Base-by-base conservation (phyloP, 352 stramenopile genomes). In the Phytophthora brassicae region DNA sequence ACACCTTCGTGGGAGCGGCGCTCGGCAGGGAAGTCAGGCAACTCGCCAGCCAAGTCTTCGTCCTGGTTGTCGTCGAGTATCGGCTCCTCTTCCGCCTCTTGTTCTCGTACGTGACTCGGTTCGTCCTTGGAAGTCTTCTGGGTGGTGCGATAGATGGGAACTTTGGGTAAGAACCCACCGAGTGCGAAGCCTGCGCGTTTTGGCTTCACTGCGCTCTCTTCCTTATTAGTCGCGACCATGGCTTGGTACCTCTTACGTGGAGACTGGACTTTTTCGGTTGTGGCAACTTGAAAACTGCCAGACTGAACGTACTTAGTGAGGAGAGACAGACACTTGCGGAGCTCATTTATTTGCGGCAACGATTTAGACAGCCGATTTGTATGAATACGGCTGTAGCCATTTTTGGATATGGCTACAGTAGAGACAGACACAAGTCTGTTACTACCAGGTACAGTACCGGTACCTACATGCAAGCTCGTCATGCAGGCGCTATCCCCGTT, bases 151-250 rank as follows among this genome's bases (percentile, higher is more conserved):
- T 80, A 84, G 13, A 68, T 59, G 20, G 82, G 68, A 2, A 89
- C 77, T 55, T 86, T 89, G 33, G 82, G 80, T 2, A 92, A 52
- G 52, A 84, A 86, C 22, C 70, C 84, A 54, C 82, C 79, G 16
- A 87, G 70, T 9, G 68, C 70, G 46, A 81, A 74, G 54, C 66
- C 50, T 11, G 67, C 35, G 29, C 70, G 81, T 48, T 84, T 84
- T 55, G 85, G 78, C 63, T 83, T 83, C 8, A 60, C 57, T 33
- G 48, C 49, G 22, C 50, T 61, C 33, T 76, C 66, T 53, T 81
- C 72, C 55, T 70, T 76, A 23, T 14, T 65, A 5, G 67, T 80
- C 2, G 67, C 79, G 60, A 81, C 74, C 77, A 83, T 83, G 3
- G 8, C 33, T 26, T 50, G 14, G 26, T 49, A 64, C 24, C 50